Conservation (phyloP, 768 basidiomycete genomes). For the Pleurotus sapidus region DNA sequence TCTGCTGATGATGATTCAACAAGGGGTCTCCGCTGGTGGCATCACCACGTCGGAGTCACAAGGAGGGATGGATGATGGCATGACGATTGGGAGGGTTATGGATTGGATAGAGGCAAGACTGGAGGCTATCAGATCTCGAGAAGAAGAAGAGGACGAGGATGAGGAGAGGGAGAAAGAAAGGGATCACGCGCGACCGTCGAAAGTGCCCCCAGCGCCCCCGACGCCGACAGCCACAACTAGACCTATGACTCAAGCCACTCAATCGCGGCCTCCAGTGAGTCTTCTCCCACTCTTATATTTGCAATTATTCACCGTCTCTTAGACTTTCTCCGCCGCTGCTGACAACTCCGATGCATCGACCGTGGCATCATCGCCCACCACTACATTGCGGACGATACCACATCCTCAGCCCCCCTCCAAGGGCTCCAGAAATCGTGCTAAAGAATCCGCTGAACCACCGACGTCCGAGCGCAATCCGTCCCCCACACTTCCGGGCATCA, state of each 20-base stretch:
- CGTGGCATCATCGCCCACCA: slow-evolving; percentile 28
- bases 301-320: no score
- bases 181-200: slow-evolving; percentile 32
- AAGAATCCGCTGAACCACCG: not conserved
- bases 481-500: not conserved
- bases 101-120: slow-evolving; percentile 83
- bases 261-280: slow-evolving; percentile 27
- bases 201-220: slow-evolving; percentile 7
- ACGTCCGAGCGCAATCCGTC: not conserved
- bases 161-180: slow-evolving; percentile 63
- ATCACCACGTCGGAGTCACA: slow-evolving; percentile 36
- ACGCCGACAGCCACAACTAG: slow-evolving; percentile 6
- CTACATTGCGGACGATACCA: slow-evolving; percentile 18
- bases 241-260: slow-evolving; percentile 14
- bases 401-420: slow-evolving; percentile 16
- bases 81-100: slow-evolving; percentile 79
- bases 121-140: slow-evolving; percentile 69
- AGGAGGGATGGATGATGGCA: slow-evolving; percentile 50
- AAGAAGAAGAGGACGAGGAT: slow-evolving; percentile 84
- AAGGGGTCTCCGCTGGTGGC: slow-evolving; percentile 67
- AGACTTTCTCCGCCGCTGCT: slow-evolving; percentile 21
- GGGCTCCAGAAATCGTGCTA: not conserved
- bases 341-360: slow-evolving; percentile 18
- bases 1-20: slow-evolving; percentile 78
- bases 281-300: not conserved